These are phyloP conservation scores for Fragaria vesca DNA, from an alignment of 306 rosid genomes.

Conservation along the genomic window DNA sequence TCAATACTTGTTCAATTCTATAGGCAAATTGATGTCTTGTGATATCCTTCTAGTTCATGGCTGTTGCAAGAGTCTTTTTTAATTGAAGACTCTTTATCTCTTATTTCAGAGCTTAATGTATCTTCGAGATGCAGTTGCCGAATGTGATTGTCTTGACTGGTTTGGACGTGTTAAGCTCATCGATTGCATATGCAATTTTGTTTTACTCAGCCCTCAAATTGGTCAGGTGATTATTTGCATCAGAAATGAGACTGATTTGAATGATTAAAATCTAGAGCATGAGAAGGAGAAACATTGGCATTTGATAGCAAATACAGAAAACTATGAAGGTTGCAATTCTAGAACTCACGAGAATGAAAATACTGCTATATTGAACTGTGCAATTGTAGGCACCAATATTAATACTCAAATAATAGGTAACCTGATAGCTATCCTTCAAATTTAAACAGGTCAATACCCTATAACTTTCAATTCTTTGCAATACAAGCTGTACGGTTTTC, in stretches of 20 bases:
- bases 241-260: slow-evolving; percentile 5
- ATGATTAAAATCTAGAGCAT: slow-evolving; percentile 4
- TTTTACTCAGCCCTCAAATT: slow-evolving; percentile 67
- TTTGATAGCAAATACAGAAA: background rate
- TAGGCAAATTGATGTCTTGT: background rate
- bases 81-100: slow-evolving; percentile 10
- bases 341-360: background rate
- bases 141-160: slow-evolving; percentile 75
- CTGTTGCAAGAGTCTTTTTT: background rate
- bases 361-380: background rate
- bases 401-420: background rate
- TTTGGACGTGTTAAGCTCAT: slow-evolving; percentile 76
- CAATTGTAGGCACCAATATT: background rate
- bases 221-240: slow-evolving; percentile 67
- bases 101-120: slow-evolving; percentile 55
- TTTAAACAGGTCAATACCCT: background rate
- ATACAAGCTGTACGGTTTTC: background rate
- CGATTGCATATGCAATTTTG: slow-evolving; percentile 72
- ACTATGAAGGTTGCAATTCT: background rate
- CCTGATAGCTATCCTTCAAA: background rate
- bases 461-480: background rate
- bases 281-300: background rate
- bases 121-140: slow-evolving; percentile 62
- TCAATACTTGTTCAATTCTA: background rate
- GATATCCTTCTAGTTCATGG: background rate